These are phyloP conservation scores for Aspergillus sp. DNA, from an alignment of 2,329 filamentous ascomycete species.

Conservation along the genomic window DNA sequence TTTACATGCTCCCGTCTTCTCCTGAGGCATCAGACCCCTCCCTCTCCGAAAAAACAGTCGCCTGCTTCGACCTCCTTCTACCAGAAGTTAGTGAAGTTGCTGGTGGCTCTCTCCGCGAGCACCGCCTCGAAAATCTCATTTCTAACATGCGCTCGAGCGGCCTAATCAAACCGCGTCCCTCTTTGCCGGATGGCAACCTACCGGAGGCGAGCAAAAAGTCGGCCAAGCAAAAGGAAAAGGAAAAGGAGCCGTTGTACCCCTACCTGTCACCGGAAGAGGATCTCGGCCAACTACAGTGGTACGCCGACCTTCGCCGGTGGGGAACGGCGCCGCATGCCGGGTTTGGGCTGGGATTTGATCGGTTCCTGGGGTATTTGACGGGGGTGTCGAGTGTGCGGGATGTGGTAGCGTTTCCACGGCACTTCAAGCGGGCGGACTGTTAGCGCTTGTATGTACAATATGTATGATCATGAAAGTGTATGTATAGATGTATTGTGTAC, in stretches of 20 bases:
- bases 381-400: conserved; percentile 79
- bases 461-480: background rate
- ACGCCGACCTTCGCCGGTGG: conserved; percentile 78
- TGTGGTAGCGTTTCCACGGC: conserved; percentile 78
- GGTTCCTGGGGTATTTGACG: conserved; percentile 73
- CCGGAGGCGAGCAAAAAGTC: conserved; percentile 2
- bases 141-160: conserved; percentile 65
- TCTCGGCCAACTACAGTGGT: conserved; percentile 65
- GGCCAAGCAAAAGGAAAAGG: conserved; percentile 12
- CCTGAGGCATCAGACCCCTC: conserved; percentile 5
- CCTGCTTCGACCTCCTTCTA: conserved; percentile 85
- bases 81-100: conserved; percentile 81
- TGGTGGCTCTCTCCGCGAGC: conserved; percentile 83
- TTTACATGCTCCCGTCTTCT: conserved; percentile 67
- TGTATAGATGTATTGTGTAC: background rate
- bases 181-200: background rate
- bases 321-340: conserved; percentile 89
- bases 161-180: conserved; percentile 39
- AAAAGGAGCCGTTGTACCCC: conserved; percentile 25
- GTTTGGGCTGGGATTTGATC: conserved; percentile 85
- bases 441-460: conserved; percentile 8
- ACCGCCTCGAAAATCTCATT: conserved; percentile 61
- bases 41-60: conserved; percentile 53
- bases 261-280: conserved; percentile 33
- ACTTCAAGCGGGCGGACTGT: conserved; percentile 49